Base-by-base conservation (phyloP, 768 basidiomycete genomes). In the Xerocomus potaroensis region DNA sequence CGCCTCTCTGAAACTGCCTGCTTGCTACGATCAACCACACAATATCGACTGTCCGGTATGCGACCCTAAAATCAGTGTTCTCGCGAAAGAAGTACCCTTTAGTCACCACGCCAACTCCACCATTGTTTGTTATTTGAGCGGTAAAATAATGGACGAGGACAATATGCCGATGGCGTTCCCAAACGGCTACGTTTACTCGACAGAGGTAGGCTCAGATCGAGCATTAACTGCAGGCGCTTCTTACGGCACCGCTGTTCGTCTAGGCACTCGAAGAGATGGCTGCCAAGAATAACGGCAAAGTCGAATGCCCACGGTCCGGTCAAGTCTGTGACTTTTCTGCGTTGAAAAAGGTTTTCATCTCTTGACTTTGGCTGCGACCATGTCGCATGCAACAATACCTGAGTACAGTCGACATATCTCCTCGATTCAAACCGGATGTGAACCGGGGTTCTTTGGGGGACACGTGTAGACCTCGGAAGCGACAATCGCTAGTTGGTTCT, bases 71-170 rank as follows among this genome's bases (percentile, higher is more conserved):
- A 72, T 94, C 8, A 83, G 84, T 18, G 73, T 77, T 49, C 78
- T 99, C 8, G 91, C 88, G 11, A 72, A 76, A 47, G 89, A 92
- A 53, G 91, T 97, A 0, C 94, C 96, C 1, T 83, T 79, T 61
- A 90, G 88, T 55, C 94, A 98, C 69, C 93, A 98, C 63, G 83
- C 86, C 32, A 97, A 95, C 61, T 95, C 92, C 18, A 95, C 91
- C 0, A 90, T 99, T 45, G 94, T 98, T 14, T 98, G 96, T 62
- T 70, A 82, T 43, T 77, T 97, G 59, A 91, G 80, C 52, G 93
- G 95, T 21, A 83, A 84, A 63, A 93, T 98, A 46, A 95, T 98
- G 86, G 88, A 96, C 58, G 93, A 83, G 54, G 83, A 92, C 62
- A 94, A 94, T 57, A 83, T 86, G 75, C 91, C 94, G 0, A 79